These are phyloP conservation scores for Schizophyllum commune DNA, from an alignment of 1,284 basidiomycete genomes.

Conservation along the genomic window DNA sequence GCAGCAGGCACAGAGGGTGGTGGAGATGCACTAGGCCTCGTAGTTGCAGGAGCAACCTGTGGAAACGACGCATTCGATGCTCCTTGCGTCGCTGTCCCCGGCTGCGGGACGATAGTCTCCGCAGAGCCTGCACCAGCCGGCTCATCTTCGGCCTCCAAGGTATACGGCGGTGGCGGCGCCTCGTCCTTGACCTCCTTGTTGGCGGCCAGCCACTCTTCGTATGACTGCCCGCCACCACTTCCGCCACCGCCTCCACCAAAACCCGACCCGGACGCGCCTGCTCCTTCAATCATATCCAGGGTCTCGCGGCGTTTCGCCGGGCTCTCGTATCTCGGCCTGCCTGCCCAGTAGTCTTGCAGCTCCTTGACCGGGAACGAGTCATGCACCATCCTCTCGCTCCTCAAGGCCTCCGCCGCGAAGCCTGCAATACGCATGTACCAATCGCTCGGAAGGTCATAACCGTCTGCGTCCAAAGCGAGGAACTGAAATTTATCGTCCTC, in stretches of 20 bases:
- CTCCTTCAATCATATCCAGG: conserved; percentile 9
- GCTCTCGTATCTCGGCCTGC: conserved; percentile 51
- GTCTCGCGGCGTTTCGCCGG: conserved; percentile 10
- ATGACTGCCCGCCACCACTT: conserved; percentile 22
- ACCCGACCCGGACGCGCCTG: conserved; percentile 9
- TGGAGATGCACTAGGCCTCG: not conserved
- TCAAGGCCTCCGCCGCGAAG: conserved; percentile 59
- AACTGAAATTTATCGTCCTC: conserved; percentile 40
- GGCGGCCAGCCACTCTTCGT: conserved; percentile 39
- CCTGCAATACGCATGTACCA: conserved; percentile 79
- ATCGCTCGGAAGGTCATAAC: conserved; percentile 63
- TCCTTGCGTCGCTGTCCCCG: not conserved
- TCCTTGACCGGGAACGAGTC: conserved; percentile 66
- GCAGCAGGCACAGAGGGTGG: not conserved
- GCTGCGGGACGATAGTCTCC: not conserved
- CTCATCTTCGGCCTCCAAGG: conserved; percentile 40
- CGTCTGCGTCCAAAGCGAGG: conserved; percentile 64
- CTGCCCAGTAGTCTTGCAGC: conserved; percentile 64
- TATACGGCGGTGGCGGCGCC: conserved; percentile 63
- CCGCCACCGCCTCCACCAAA: conserved; percentile 13
- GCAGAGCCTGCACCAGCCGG: not conserved
- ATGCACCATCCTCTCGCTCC: conserved; percentile 49
- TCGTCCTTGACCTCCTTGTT: conserved; percentile 43
- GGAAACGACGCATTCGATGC: not conserved
- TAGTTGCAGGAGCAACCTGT: not conserved